phyloP scores from a whole-genome alignment of 805 yeast genomes.

The Metschnikowia cubensis region DNA sequence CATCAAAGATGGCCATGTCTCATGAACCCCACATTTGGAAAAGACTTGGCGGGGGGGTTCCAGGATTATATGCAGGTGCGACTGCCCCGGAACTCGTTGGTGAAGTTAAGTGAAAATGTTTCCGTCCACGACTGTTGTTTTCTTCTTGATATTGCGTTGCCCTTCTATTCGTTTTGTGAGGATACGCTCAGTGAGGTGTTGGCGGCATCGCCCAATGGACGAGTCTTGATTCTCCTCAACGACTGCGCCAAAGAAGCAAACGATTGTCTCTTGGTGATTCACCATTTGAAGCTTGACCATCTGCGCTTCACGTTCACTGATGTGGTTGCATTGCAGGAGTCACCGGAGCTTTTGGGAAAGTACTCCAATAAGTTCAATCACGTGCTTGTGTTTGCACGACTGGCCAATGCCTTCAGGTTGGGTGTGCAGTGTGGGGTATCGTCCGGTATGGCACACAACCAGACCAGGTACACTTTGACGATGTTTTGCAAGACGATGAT shows the following conservation, averaged over 20 bases:
- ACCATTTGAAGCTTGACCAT: conserved; percentile 21
- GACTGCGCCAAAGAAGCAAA: conserved; percentile 30
- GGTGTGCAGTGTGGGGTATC: conserved; percentile 6
- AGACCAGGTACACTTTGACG: conserved; percentile 3
- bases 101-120: conserved; percentile 28
- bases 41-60: conserved; percentile 36
- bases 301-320: conserved; percentile 16
- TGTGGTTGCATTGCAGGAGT: neutral
- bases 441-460: neutral
- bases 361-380: conserved; percentile 12
- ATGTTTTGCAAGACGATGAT: conserved; percentile 1
- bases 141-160: conserved; percentile 31
- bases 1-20: conserved; percentile 23
- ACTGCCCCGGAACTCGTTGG: conserved; percentile 22
- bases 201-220: conserved; percentile 9
- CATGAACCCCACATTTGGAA: conserved; percentile 26
- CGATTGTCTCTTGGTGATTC: conserved; percentile 34
- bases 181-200: conserved; percentile 12
- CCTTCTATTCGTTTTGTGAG: conserved; percentile 29
- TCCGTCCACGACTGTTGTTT: conserved; percentile 37
- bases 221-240: conserved; percentile 27
- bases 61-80: conserved; percentile 33
- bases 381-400: conserved; percentile 13
- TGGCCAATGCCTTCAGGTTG: conserved; percentile 1
- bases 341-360: conserved; percentile 4